A percentile compares a stretch with the other conserved stretches of the same genome.
Evolutionary conservation across 2,329 filamentous ascomycete genomes (phyloP).

Genomic region (Diaporthe vaccinii): DNA sequence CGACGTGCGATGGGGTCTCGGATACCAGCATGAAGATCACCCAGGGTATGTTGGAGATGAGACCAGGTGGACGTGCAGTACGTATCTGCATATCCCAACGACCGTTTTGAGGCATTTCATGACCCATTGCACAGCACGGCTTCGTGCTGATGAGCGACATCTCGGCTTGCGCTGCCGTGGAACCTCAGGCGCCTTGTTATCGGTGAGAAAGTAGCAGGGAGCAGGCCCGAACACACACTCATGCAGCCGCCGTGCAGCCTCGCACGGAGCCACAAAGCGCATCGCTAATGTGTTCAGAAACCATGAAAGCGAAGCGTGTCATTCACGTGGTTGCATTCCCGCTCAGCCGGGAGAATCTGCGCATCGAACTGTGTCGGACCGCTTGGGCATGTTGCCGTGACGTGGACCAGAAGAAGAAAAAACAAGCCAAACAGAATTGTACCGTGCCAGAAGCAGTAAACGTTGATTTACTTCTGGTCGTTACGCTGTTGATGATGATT

Average conservation of each 20-base stretch:
- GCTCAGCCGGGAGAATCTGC: neutral
- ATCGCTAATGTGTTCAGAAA: slow-evolving; percentile 3
- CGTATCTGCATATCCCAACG: neutral
- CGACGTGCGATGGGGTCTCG: neutral
- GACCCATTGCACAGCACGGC: neutral
- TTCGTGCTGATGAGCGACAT: slow-evolving; percentile 19
- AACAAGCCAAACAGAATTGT: neutral
- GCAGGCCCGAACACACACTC: neutral
- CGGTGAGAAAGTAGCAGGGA: neutral
- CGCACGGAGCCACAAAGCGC: neutral
- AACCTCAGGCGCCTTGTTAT: neutral
- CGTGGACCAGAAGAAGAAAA: neutral
- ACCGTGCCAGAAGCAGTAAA: neutral
- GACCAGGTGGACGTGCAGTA: neutral
- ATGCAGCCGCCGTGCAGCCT: slow-evolving; percentile 29
- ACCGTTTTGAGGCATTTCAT: slow-evolving; percentile 14
- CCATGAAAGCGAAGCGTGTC: slow-evolving; percentile 1
- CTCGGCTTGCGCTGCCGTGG: slow-evolving; percentile 17
- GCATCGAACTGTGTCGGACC: neutral
- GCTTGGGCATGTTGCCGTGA: neutral
- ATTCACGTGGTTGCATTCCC: slow-evolving; percentile 1
- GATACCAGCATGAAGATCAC: neutral
- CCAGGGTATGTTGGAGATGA: neutral
- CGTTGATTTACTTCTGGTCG: neutral
- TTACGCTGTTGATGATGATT: neutral